Percentiles rank a stretch among this genome's conserved stretches.
phyloP scores from a whole-genome alignment of 2,329 filamentous ascomycete species.

The Nothomitra cinnamomea region DNA sequence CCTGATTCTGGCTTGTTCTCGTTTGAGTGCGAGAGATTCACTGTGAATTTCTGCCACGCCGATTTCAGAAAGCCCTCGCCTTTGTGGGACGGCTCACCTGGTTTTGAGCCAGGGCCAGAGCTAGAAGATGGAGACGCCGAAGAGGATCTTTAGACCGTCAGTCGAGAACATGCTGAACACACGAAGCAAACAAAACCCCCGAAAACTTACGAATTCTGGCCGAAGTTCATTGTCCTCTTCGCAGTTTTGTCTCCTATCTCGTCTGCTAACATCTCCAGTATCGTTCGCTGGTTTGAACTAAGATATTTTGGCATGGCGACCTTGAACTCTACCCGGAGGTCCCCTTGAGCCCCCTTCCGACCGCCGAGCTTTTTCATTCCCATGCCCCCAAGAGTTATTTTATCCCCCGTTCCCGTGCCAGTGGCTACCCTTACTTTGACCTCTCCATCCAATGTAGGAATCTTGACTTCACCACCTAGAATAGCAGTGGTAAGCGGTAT shows the following conservation, averaged over 20 bases:
- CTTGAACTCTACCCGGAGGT: constrained; percentile 86
- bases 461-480: constrained; percentile 72
- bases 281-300: constrained; percentile 75
- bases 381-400: constrained; percentile 73
- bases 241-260: constrained; percentile 89
- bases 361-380: constrained; percentile 77
- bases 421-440: constrained; percentile 84
- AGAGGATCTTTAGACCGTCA: background rate
- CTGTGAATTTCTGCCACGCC: constrained; percentile 84
- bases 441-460: constrained; percentile 80
- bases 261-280: constrained; percentile 89
- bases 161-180: background rate
- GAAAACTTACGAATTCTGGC: constrained; percentile 19
- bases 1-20: constrained; percentile 1
- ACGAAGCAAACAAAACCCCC: background rate
- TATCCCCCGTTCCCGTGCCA: constrained; percentile 83
- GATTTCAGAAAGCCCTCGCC: constrained; percentile 85
- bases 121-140: background rate
- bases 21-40: constrained; percentile 35
- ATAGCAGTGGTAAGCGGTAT: constrained; percentile 87
- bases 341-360: constrained; percentile 52
- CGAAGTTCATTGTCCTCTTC: constrained; percentile 78
- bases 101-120: background rate
- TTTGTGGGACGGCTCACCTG: constrained; percentile 32
- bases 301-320: constrained; percentile 92